Evolutionary conservation across 1,284 basidiomycete genomes (phyloP), one percentile per base, ranked within the genome.

Genomic region (Coniophora puteana): DNA sequence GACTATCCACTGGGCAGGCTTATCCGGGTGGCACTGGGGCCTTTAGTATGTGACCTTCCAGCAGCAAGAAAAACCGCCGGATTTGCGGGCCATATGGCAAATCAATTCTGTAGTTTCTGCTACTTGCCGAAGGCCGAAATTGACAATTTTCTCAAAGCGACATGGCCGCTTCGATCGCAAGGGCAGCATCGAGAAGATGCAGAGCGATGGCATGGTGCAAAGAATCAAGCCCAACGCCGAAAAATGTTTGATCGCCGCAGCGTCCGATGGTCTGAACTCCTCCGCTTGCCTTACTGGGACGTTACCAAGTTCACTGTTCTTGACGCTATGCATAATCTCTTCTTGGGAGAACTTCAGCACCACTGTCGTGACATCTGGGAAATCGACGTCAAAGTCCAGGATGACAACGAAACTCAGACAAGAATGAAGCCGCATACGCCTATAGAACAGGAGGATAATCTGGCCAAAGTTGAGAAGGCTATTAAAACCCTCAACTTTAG

Each of bases 291-390:
- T 0, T 69, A 69, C 40, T 69, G 62, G 59, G 58, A 69, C 36
- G 61, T 65, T 0, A 51, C 57, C 3, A 37, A 36, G 4, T 58
- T 54, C 41, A 48, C 54, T 0, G 48, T 63, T 7, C 48, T 71
- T 11, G 67, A 72, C 37, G 45, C 63, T 1, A 70, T 70, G 68
- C 69, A 71, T 41, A 47, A 48, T n/a, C 50, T 66, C n/a, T 62
- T 51, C 22, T 50, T 67, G 10, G 52, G 58, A 1, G 28, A 53
- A 8, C 48, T 57, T 22, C 39, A 54, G n/a, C 37, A 43, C 3
- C 57, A 59, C 40, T 45, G 36, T 20, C 45, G 49, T 3, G 10
- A 45, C 12, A 45, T 59, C 8, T 35, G 33, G 33, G 33, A 21
- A 7, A 8, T 35, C 7, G 17, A 35, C 14, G 14, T 35, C 8